A percentile compares a stretch with the other conserved stretches of the same genome.
Conservation (phyloP, 2,329 filamentous ascomycete species). For the Claviceps purpurea region DNA sequence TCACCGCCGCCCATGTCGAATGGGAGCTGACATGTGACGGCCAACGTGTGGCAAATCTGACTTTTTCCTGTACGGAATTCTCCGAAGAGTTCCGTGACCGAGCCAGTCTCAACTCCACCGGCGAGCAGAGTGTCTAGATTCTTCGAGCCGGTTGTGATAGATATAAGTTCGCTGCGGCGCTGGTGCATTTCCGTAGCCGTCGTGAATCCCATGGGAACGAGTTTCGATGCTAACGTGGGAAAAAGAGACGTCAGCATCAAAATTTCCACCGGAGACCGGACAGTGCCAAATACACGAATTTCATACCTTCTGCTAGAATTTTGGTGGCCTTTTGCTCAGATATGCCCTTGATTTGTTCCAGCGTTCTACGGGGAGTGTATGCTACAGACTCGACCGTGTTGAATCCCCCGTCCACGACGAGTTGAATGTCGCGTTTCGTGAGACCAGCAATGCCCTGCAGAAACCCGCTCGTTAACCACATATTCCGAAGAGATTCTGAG, state of each 20-base stretch:
- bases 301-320: slow-evolving; percentile 70
- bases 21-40: slow-evolving; percentile 91
- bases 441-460: slow-evolving; percentile 69
- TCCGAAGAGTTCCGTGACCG: slow-evolving; percentile 94
- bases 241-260: slow-evolving; percentile 6
- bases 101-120: slow-evolving; percentile 91
- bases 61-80: slow-evolving; percentile 98
- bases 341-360: slow-evolving; percentile 96
- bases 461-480: not conserved
- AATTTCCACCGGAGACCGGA: too few species aligned
- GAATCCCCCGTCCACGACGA: slow-evolving; percentile 82
- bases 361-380: slow-evolving; percentile 68
- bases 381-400: slow-evolving; percentile 94
- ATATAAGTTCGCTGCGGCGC: slow-evolving; percentile 89
- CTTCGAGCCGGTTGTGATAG: slow-evolving; percentile 95
- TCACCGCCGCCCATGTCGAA: slow-evolving; percentile 99
- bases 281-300: not conserved
- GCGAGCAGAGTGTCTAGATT: slow-evolving; percentile 90
- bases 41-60: slow-evolving; percentile 96
- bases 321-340: slow-evolving; percentile 94
- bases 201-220: slow-evolving; percentile 97
- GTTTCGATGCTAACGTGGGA: slow-evolving; percentile 78
- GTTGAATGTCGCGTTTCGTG: slow-evolving; percentile 89
- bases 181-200: slow-evolving; percentile 99
- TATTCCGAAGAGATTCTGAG: not conserved